These are phyloP conservation scores for Carex littledalei DNA, from an alignment of 176 grass and related monocot genomes.

Conservation along the genomic window DNA sequence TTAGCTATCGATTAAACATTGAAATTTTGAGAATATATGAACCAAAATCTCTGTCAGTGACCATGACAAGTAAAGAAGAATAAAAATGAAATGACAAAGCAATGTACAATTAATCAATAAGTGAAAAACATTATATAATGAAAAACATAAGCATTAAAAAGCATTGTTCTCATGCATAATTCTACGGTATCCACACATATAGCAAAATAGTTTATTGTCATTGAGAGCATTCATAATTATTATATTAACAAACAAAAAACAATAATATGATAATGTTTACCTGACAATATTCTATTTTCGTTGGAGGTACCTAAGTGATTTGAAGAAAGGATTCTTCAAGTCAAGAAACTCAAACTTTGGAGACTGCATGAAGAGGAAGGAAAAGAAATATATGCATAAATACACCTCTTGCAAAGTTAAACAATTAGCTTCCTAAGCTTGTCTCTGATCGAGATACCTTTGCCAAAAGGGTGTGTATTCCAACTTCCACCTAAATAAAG, in stretches of 20 bases:
- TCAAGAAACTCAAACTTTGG: too few species aligned
- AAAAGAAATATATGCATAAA: conserved; percentile 7
- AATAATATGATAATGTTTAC: conserved; percentile 13
- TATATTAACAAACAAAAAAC: not conserved
- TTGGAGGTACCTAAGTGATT: conserved; percentile 43
- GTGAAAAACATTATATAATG: too few species aligned
- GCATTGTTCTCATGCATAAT: not conserved
- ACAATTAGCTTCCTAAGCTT: not conserved
- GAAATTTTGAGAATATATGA: too few species aligned
- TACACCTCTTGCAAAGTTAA: conserved; percentile 1
- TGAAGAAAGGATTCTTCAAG: conserved; percentile 54
- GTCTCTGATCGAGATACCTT: not conserved
- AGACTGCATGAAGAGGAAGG: conserved; percentile 36
- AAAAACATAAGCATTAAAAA: too few species aligned
- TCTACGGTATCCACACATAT: not conserved
- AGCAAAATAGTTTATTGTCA: not conserved
- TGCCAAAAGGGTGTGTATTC: not conserved
- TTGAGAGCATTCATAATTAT: not conserved
- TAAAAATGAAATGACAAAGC: too few species aligned
- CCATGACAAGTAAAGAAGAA: too few species aligned
- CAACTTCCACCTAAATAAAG: not conserved
- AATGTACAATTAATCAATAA: too few species aligned
- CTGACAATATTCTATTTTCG: conserved; percentile 54
- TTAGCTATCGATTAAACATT: too few species aligned
- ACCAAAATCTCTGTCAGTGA: too few species aligned